Evolutionary conservation across 306 rosid genomes (phyloP).

Genomic region (Medicago lupulina): DNA sequence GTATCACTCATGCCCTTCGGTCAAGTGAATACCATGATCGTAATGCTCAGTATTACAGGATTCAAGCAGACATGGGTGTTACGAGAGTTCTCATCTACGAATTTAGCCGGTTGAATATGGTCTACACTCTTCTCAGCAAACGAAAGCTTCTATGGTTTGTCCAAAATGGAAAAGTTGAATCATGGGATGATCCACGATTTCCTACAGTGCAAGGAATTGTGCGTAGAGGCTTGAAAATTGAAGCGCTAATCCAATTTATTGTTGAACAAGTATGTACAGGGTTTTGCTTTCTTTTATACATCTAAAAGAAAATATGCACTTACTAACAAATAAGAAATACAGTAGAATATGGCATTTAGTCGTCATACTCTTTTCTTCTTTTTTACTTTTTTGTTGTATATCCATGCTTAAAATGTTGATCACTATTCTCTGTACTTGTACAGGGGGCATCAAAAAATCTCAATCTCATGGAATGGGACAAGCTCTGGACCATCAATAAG

Average conservation of each 20-base stretch:
- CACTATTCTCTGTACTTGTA: slow-evolving; percentile 34
- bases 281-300: slow-evolving; percentile 26
- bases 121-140: slow-evolving; percentile 95
- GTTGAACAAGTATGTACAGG: slow-evolving; percentile 76
- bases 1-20: slow-evolving; percentile 91
- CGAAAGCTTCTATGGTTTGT: slow-evolving; percentile 97
- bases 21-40: slow-evolving; percentile 98
- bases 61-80: slow-evolving; percentile 86
- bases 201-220: slow-evolving; percentile 97
- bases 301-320: slow-evolving; percentile 28
- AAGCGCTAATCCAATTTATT: slow-evolving; percentile 86
- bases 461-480: slow-evolving; percentile 99
- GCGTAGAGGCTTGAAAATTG: slow-evolving; percentile 87
- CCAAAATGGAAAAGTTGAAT: slow-evolving; percentile 88
- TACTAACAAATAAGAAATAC: slow-evolving; percentile 23
- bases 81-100: slow-evolving; percentile 82
- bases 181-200: slow-evolving; percentile 97
- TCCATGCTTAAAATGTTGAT: slow-evolving; percentile 24
- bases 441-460: slow-evolving; percentile 97
- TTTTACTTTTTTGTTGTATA: slow-evolving; percentile 23
- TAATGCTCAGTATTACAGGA: slow-evolving; percentile 79
- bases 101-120: slow-evolving; percentile 91
- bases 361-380: background rate
- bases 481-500: slow-evolving; percentile 92
- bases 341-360: background rate